These are phyloP conservation scores for Solanum chacoense DNA, from an alignment of 305 asterid genomes.

Conservation along the genomic window DNA sequence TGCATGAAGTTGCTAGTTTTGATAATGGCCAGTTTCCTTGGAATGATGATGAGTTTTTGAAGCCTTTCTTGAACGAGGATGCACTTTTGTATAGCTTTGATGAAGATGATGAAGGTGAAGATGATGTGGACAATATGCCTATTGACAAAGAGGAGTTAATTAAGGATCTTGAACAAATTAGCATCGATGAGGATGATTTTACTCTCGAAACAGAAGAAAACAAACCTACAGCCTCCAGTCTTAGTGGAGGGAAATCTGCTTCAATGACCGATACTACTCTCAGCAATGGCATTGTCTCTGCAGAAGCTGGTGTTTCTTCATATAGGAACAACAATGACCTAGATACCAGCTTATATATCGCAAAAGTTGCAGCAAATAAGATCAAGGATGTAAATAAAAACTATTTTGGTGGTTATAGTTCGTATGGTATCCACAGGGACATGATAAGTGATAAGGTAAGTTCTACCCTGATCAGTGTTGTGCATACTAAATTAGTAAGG, in stretches of 20 bases:
- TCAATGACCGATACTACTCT: background rate
- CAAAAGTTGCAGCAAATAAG: slow-evolving; percentile 26
- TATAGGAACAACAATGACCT: background rate
- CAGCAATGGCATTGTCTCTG: slow-evolving; percentile 7
- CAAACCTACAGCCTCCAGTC: background rate
- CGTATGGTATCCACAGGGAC: slow-evolving; percentile 86
- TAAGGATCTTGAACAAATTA: slow-evolving; percentile 36
- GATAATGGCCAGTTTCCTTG: slow-evolving; percentile 42
- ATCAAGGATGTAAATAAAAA: slow-evolving; percentile 42
- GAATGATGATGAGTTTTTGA: slow-evolving; percentile 66
- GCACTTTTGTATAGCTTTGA: slow-evolving; percentile 64
- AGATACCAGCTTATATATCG: slow-evolving; percentile 10
- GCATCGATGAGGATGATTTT: slow-evolving; percentile 25
- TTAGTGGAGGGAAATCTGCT: background rate
- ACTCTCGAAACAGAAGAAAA: background rate
- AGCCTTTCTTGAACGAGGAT: slow-evolving; percentile 72
- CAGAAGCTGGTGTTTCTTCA: slow-evolving; percentile 11
- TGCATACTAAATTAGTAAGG: background rate
- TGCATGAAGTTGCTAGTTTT: slow-evolving; percentile 26
- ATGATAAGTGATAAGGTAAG: slow-evolving; percentile 97
- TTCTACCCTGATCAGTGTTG: background rate
- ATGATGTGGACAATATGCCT: slow-evolving; percentile 21
- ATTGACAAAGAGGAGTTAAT: slow-evolving; percentile 33
- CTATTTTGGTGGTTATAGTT: slow-evolving; percentile 79
- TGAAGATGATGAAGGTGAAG: slow-evolving; percentile 54